A percentile compares a stretch with the other conserved stretches of the same genome.
phyloP scores from a whole-genome alignment of 140 eudicot genomes.

The Oenanthe javanica region DNA sequence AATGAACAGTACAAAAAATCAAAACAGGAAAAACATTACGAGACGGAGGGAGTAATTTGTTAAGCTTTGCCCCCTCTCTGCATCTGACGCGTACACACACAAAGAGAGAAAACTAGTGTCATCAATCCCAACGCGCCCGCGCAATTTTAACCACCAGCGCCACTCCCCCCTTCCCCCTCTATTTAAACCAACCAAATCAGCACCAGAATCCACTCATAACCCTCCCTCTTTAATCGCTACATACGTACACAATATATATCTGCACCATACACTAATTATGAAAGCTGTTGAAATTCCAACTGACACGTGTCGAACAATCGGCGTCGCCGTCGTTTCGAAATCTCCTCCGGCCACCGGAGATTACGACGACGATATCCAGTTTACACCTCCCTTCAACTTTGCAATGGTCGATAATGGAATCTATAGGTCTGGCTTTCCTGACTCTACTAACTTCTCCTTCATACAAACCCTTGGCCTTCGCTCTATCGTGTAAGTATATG shows the following conservation, averaged over 20 bases:
- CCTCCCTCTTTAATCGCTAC: not conserved
- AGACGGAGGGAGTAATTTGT: too few relatives aligned
- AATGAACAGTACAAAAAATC: too few relatives aligned
- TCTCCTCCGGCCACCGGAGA: constrained; percentile 5
- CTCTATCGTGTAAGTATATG: constrained; percentile 58
- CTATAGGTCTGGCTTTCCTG: constrained; percentile 69
- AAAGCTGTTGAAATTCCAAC: constrained; percentile 7
- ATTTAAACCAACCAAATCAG: not conserved
- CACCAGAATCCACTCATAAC: not conserved
- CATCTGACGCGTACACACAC: not conserved
- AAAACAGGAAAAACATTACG: too few relatives aligned
- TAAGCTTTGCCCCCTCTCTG: not conserved
- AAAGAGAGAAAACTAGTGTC: not conserved
- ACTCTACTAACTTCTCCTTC: constrained; percentile 53
- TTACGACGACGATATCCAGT: constrained; percentile 20
- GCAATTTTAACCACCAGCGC: constrained; percentile 5
- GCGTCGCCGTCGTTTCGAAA: constrained; percentile 6
- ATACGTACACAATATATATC: not conserved
- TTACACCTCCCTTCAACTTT: constrained; percentile 73
- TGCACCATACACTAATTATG: not conserved
- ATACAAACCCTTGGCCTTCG: constrained; percentile 74
- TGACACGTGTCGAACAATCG: constrained; percentile 5
- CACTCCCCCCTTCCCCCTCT: not conserved
- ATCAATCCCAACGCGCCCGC: constrained; percentile 2
- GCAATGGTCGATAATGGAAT: constrained; percentile 80